Evolutionary conservation across 352 stramenopile genomes (phyloP).

Genomic region (Pseudoperonospora humuli): DNA sequence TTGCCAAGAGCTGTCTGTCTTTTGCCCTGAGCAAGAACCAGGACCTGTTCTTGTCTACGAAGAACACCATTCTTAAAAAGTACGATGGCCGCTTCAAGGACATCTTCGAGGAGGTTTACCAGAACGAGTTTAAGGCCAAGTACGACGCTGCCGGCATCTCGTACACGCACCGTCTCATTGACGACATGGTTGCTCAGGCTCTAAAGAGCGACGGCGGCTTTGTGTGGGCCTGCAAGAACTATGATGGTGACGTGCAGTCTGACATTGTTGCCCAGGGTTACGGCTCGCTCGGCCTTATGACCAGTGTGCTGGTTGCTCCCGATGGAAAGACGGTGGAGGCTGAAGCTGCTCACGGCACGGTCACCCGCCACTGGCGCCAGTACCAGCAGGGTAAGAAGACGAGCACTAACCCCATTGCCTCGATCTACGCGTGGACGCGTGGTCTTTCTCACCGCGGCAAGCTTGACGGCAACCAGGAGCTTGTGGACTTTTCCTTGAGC

Average conservation of each 20-base stretch:
- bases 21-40: slow-evolving; percentile 58
- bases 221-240: slow-evolving; percentile 83
- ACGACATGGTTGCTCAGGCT: slow-evolving; percentile 80
- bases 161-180: slow-evolving; percentile 75
- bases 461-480: slow-evolving; percentile 69
- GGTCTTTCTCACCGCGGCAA: slow-evolving; percentile 61
- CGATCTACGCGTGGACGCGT: slow-evolving; percentile 77
- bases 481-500: slow-evolving; percentile 46
- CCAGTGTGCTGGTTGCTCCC: slow-evolving; percentile 54
- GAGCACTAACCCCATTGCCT: slow-evolving; percentile 73
- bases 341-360: slow-evolving; percentile 76
- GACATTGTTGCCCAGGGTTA: slow-evolving; percentile 79
- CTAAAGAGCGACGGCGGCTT: slow-evolving; percentile 73
- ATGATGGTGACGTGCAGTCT: slow-evolving; percentile 75
- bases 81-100: slow-evolving; percentile 76
- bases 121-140: slow-evolving; percentile 66
- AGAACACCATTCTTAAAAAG: slow-evolving; percentile 83
- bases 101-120: slow-evolving; percentile 79
- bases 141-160: slow-evolving; percentile 64
- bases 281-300: slow-evolving; percentile 76
- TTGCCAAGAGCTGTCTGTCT: slow-evolving; percentile 62
- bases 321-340: slow-evolving; percentile 80
- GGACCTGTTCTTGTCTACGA: slow-evolving; percentile 66
- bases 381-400: slow-evolving; percentile 79
- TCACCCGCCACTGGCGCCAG: slow-evolving; percentile 77